phyloP scores from a whole-genome alignment of 2,329 filamentous ascomycete species.

The Cryphonectria radicalis region DNA sequence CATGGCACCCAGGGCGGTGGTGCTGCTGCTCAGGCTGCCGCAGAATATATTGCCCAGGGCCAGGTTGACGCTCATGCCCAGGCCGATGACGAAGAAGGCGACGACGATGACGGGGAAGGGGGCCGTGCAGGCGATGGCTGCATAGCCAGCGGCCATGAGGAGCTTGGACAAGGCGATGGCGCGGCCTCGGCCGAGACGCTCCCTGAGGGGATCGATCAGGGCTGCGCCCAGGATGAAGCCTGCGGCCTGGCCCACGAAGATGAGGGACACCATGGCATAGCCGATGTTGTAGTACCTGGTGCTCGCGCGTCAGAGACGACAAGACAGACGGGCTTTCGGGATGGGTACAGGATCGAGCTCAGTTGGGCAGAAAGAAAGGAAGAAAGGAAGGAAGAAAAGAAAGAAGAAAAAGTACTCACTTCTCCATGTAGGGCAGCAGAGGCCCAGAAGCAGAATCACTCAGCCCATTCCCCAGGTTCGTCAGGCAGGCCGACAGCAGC shows the following conservation, averaged over 20 bases:
- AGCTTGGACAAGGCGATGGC: conserved; percentile 63
- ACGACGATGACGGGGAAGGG: conserved; percentile 71
- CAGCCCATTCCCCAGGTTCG: conserved; percentile 71
- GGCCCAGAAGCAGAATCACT: conserved; percentile 79
- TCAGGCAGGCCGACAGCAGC: conserved; percentile 65
- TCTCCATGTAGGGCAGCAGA: conserved; percentile 80
- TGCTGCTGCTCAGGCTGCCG: conserved; percentile 57
- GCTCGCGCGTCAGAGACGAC: conserved; percentile 7
- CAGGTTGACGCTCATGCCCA: conserved; percentile 60
- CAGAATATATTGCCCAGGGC: conserved; percentile 64
- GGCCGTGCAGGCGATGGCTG: conserved; percentile 68
- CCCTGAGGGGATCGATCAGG: conserved; percentile 66
- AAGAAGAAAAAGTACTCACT: conserved; percentile 39
- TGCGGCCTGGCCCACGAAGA: conserved; percentile 78
- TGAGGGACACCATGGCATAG: conserved; percentile 78
- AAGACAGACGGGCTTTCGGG: background rate
- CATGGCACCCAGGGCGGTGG: conserved; percentile 61
- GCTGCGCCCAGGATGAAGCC: conserved; percentile 78
- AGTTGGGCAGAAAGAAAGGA: too few relatives aligned
- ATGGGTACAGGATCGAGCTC: conserved; percentile 3
- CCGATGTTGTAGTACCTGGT: conserved; percentile 70
- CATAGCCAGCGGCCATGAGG: conserved; percentile 63
- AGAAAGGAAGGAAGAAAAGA: too few relatives aligned
- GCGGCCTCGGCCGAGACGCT: conserved; percentile 66
- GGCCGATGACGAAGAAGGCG: conserved; percentile 70